These are phyloP conservation scores for Gossypium arboreum DNA, from an alignment of 345 rosid species.

Conservation along the genomic window DNA sequence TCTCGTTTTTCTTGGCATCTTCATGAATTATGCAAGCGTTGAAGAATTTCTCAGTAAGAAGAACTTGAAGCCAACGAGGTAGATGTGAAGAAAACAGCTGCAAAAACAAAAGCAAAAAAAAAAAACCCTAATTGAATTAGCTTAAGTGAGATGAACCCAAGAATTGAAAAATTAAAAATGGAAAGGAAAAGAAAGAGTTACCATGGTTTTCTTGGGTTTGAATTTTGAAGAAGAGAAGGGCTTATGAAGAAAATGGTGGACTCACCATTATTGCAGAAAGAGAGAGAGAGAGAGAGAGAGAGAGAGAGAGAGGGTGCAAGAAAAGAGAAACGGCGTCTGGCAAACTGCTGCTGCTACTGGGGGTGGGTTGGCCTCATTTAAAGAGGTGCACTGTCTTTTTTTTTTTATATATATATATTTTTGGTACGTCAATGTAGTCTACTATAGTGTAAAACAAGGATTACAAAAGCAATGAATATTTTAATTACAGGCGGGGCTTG, in stretches of 20 bases:
- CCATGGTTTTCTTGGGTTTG: constrained; percentile 31
- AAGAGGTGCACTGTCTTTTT: constrained; percentile 20
- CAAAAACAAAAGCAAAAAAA: neutral
- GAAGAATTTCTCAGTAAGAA: constrained; percentile 75
- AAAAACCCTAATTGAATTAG: constrained; percentile 1
- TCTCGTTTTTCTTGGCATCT: constrained; percentile 71
- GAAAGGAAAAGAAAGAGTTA: constrained; percentile 10
- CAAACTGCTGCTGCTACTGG: constrained; percentile 25
- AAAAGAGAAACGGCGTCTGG: constrained; percentile 63
- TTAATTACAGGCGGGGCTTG: constrained; percentile 8
- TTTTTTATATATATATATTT: neutral
- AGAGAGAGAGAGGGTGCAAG: constrained; percentile 20
- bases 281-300: constrained; percentile 21
- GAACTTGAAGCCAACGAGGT: constrained; percentile 57
- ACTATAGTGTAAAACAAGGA: constrained; percentile 2
- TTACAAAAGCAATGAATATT: neutral
- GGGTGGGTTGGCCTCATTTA: constrained; percentile 24
- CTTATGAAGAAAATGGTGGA: constrained; percentile 20
- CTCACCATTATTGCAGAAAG: constrained; percentile 25
- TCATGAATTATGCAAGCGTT: constrained; percentile 66
- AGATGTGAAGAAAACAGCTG: constrained; percentile 33
- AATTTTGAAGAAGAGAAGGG: constrained; percentile 20
- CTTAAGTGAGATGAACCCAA: neutral
- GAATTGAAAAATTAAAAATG: neutral
- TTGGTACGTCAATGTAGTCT: constrained; percentile 19